These are phyloP conservation scores for Komagataella pastoris DNA, from an alignment of 805 yeast species.

Conservation along the genomic window DNA sequence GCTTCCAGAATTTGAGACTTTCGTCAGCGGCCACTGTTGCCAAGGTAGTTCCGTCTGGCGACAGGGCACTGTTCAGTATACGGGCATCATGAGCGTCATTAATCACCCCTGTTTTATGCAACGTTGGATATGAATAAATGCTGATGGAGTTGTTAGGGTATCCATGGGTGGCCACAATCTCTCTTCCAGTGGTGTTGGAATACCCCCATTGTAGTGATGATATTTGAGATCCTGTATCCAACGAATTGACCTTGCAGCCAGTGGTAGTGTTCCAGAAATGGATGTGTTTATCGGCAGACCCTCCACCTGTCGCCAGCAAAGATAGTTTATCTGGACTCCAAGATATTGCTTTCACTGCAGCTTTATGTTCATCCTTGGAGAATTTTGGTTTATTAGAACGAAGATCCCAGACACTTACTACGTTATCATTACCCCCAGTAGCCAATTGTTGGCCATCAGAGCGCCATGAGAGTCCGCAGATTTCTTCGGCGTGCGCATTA, in stretches of 20 bases:
- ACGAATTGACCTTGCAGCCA: constrained; percentile 74
- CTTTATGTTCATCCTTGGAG: constrained; percentile 68
- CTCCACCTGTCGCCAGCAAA: constrained; percentile 93
- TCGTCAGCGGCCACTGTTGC: constrained; percentile 97
- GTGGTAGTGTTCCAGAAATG: constrained; percentile 94
- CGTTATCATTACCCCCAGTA: constrained; percentile 89
- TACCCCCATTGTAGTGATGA: constrained; percentile 91
- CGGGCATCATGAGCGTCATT: constrained; percentile 81
- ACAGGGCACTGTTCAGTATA: constrained; percentile 67
- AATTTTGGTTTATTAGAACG: constrained; percentile 57
- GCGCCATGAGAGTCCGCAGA: constrained; percentile 85
- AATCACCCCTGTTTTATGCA: constrained; percentile 81
- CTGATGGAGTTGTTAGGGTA: constrained; percentile 78
- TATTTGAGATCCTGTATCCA: constrained; percentile 89
- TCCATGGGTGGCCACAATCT: constrained; percentile 90
- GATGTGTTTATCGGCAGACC: constrained; percentile 76
- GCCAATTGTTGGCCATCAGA: constrained; percentile 77
- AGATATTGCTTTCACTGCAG: constrained; percentile 90
- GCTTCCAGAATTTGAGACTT: constrained; percentile 86
- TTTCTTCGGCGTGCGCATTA: constrained; percentile 69
- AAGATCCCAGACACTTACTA: constrained; percentile 89
- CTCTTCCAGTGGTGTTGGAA: constrained; percentile 56
- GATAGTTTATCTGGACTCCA: constrained; percentile 88
- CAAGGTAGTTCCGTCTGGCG: constrained; percentile 82
- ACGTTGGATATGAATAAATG: constrained; percentile 74